A percentile compares a stretch with the other conserved stretches of the same genome.
Conservation (phyloP, 768 basidiomycete species). For the Clitopilus passeckerianus region DNA sequence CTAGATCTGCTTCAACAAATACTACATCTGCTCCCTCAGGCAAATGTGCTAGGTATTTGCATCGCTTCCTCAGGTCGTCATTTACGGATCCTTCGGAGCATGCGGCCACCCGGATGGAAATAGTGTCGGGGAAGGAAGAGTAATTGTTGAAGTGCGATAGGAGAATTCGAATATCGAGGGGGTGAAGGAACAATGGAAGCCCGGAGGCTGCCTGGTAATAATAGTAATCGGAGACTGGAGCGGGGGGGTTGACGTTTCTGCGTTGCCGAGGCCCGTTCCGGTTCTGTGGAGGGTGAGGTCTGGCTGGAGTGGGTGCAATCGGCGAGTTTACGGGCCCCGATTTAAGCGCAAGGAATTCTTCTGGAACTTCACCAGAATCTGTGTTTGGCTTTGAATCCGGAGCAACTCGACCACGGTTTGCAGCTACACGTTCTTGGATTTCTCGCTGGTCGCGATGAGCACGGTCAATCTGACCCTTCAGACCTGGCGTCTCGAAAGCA, state of each 20-base stretch:
- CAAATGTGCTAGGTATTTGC: constrained; percentile 92
- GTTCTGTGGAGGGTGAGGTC: constrained; percentile 15
- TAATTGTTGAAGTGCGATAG: constrained; percentile 81
- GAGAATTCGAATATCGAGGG: constrained; percentile 92
- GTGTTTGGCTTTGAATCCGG: constrained; percentile 11
- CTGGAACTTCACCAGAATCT: constrained; percentile 38
- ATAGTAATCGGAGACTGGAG: constrained; percentile 86
- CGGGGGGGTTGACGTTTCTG: constrained; percentile 80
- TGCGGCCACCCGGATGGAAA: constrained; percentile 77
- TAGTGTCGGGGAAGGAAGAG: constrained; percentile 75
- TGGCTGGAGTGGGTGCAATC: constrained; percentile 8
- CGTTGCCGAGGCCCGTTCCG: constrained; percentile 54
- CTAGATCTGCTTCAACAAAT: constrained; percentile 86
- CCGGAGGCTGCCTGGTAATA: constrained; percentile 96
- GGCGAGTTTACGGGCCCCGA: constrained; percentile 4
- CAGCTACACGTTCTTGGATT: constrained; percentile 37
- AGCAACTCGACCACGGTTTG: constrained; percentile 22
- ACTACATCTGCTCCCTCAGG: constrained; percentile 91
- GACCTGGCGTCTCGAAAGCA: constrained; percentile 65
- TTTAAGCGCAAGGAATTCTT: constrained; percentile 51
- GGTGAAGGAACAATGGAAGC: constrained; percentile 87
- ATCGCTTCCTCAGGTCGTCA: constrained; percentile 90
- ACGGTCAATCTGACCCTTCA: constrained; percentile 62
- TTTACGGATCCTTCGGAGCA: constrained; percentile 77
- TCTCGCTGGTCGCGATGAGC: constrained; percentile 53